Base-by-base conservation (phyloP, 148 eudicot species). In the Pharnaceum exiguum region DNA sequence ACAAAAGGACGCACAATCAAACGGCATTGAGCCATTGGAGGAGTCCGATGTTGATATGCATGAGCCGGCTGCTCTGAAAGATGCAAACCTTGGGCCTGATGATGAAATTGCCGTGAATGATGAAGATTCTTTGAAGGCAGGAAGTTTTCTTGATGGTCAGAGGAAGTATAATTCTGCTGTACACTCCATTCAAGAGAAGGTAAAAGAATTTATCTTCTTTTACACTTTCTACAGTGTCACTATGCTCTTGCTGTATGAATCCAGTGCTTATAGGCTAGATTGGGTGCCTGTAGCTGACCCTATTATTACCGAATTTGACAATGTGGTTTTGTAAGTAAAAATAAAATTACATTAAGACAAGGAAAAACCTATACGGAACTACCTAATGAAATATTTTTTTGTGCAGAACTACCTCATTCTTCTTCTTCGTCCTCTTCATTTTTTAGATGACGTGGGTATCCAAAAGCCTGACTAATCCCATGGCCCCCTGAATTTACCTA, bases 141-240 rank as follows among this genome's bases (percentile, higher is more conserved):
- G 87, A 36, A 95, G 78, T 75, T 69, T 93, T 54, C 84, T 93
- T 52, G 99, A 89, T 66, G 99, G 99, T 58, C 99, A 93, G 65
- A 74, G 88, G 66, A 84, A 93, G 73, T 93, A 93, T 71, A 93
- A 93, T 67, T 93, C 99, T 28, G 95, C 75, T 57, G 89, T 93
- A 31, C 99, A 93, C 69, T 93, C 99, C 45, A 93, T 93, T 68
- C 85, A 93, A 80, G 99, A 93, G 72, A 89, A 93, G 99, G 99
- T 93, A 69, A 57, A 56, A 7, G 36, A 12, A 62, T 16, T 51
- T 48, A 26, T 59, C 38, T 22, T 31, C 17, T 39, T 8, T 28
- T 32, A 2, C 9, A 37, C 47, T 19, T 25, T 16, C 2, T 19
- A 40, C 15, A n/a, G 6, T 26, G 15, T 53, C 46, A 23, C 21